phyloP scores from a whole-genome alignment of 176 grass and related monocot species.

The Lolium perenne region DNA sequence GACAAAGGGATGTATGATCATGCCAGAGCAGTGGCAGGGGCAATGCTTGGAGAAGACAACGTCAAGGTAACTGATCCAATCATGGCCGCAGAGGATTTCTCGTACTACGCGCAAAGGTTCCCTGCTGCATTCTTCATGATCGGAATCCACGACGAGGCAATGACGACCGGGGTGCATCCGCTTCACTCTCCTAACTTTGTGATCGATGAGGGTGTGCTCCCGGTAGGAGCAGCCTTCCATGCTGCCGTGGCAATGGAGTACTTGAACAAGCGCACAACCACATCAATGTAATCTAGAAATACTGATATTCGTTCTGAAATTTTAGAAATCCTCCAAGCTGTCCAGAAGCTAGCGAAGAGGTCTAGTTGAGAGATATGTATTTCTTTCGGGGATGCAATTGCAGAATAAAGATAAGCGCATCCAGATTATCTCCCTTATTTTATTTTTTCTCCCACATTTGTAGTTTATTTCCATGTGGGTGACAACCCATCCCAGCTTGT shows the following conservation, averaged over 20 bases:
- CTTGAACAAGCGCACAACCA: neutral
- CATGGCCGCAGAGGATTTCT: constrained; percentile 17
- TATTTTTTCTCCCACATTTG: too few relatives aligned
- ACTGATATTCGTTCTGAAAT: neutral
- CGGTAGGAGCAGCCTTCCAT: constrained; percentile 9
- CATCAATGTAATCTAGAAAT: neutral
- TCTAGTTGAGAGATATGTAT: too few relatives aligned
- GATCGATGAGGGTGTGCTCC: constrained; percentile 14
- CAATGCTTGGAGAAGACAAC: constrained; percentile 9
- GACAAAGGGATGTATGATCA: constrained; percentile 10
- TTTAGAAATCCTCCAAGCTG: neutral
- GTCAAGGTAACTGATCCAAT: neutral
- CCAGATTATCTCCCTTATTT: too few relatives aligned
- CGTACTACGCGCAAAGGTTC: constrained; percentile 3
- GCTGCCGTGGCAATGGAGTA: constrained; percentile 10
- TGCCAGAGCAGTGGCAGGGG: constrained; percentile 1
- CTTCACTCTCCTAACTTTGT: constrained; percentile 23
- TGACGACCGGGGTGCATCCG: neutral
- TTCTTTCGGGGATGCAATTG: too few relatives aligned
- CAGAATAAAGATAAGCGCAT: too few relatives aligned
- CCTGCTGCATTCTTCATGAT: constrained; percentile 20
- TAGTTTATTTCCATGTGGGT: too few relatives aligned
- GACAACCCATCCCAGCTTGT: too few relatives aligned
- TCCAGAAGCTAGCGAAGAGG: too few relatives aligned
- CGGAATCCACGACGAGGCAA: neutral